phyloP scores from a whole-genome alignment of 495 filamentous ascomycete species.

The Chaetomium tenue region DNA sequence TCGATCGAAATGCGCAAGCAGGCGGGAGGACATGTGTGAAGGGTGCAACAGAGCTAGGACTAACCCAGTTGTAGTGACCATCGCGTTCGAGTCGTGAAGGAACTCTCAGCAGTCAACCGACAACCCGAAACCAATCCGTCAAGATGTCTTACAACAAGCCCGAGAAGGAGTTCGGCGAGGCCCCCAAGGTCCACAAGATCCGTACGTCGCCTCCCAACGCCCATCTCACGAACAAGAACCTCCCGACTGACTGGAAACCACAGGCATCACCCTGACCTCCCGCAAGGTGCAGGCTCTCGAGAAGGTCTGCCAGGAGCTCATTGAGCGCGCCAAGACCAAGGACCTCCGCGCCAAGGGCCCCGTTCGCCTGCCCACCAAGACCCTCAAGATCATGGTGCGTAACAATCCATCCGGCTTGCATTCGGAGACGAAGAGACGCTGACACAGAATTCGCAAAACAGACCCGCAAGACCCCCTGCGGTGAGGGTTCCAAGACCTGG shows the following conservation, averaged over 20 bases:
- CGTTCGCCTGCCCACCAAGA: conserved; percentile 98
- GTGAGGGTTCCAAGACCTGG: conserved; percentile 99
- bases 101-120: conserved; percentile 18
- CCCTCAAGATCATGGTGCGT: conserved; percentile 78
- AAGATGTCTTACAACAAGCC: conserved; percentile 95
- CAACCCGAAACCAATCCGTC: conserved; percentile 35
- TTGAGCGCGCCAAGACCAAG: conserved; percentile 98
- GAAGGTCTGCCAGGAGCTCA: conserved; percentile 97
- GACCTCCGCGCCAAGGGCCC: conserved; percentile 97
- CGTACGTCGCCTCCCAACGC: neutral
- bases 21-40: too few species aligned
- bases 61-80: conserved; percentile 6
- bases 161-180: conserved; percentile 82
- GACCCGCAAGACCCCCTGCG: conserved; percentile 77
- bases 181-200: conserved; percentile 37
- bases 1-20: neutral
- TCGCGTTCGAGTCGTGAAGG: conserved; percentile 67
- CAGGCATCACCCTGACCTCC: conserved; percentile 92
- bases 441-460: conserved; percentile 18
- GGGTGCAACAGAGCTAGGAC: neutral
- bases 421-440: neutral
- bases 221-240: neutral
- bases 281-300: conserved; percentile 91
- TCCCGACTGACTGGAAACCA: conserved; percentile 18
- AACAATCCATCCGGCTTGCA: neutral